Evolutionary conservation across 345 rosid genomes (phyloP).

Genomic region (Schrenkiella parvula): DNA sequence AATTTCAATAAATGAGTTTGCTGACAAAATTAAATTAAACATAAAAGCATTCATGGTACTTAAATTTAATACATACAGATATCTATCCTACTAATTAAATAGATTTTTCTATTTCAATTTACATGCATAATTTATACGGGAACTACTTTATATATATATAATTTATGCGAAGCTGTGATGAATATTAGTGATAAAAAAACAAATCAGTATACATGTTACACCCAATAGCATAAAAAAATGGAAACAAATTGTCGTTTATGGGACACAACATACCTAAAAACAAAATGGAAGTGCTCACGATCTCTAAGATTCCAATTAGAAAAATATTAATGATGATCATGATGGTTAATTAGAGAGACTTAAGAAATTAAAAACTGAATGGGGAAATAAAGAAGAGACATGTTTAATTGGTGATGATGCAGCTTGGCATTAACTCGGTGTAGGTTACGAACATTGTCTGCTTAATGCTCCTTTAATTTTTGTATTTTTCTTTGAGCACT

Average conservation of each 20-base stretch:
- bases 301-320: slow-evolving; percentile 18
- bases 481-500: slow-evolving; percentile 22
- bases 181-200: not conserved
- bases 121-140: not conserved
- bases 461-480: slow-evolving; percentile 31
- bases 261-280: not conserved
- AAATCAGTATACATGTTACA: not conserved
- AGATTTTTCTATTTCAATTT: not conserved
- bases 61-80: not conserved
- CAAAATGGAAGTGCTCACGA: slow-evolving; percentile 20
- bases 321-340: slow-evolving; percentile 14
- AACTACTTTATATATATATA: not conserved
- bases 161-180: not conserved
- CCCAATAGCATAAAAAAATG: not conserved
- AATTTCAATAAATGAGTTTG: not conserved
- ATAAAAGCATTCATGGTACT: not conserved
- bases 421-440: slow-evolving; percentile 37
- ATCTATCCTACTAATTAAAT: not conserved
- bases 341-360: slow-evolving; percentile 6
- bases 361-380: not conserved
- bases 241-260: slow-evolving; percentile 17
- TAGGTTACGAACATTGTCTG: slow-evolving; percentile 29
- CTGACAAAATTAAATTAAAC: no score
- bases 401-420: slow-evolving; percentile 38
- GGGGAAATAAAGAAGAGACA: slow-evolving; percentile 30